A percentile compares a stretch with the other conserved stretches of the same genome.
These are phyloP conservation scores for Penicillium turbatum DNA, from an alignment of 495 filamentous ascomycete genomes.

Conservation along the genomic window DNA sequence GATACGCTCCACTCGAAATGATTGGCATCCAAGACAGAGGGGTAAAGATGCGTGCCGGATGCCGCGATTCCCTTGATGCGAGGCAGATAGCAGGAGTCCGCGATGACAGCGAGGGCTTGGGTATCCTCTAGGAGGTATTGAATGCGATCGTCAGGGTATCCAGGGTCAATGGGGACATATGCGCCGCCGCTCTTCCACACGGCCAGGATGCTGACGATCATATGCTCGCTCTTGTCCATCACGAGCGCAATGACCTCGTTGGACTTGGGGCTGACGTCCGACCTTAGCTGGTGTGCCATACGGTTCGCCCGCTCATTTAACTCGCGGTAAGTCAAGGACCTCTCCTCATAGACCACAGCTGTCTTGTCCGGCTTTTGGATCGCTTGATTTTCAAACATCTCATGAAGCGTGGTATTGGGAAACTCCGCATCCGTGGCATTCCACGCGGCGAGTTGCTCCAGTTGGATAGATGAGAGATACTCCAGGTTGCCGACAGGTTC, in stretches of 20 bases:
- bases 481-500: not conserved
- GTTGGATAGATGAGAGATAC: not conserved
- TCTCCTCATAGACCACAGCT: not conserved
- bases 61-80: not conserved
- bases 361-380: not conserved
- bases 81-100: not conserved
- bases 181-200: not conserved
- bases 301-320: not conserved
- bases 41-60: not conserved
- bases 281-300: not conserved
- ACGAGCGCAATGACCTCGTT: not conserved
- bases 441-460: not conserved
- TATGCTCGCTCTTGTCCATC: not conserved
- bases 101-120: not conserved
- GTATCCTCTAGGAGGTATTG: not conserved
- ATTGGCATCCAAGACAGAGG: not conserved
- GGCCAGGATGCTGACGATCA: not conserved
- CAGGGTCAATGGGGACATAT: not conserved
- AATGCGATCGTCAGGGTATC: not conserved
- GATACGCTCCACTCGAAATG: not conserved
- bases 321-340: not conserved
- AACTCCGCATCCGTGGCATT: not conserved
- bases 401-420: not conserved
- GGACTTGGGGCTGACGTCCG: not conserved
- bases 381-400: not conserved